Percentiles rank a stretch among this genome's conserved stretches.
Conservation (phyloP, 805 yeast species). For the Wickerhamiella spandovensis region DNA sequence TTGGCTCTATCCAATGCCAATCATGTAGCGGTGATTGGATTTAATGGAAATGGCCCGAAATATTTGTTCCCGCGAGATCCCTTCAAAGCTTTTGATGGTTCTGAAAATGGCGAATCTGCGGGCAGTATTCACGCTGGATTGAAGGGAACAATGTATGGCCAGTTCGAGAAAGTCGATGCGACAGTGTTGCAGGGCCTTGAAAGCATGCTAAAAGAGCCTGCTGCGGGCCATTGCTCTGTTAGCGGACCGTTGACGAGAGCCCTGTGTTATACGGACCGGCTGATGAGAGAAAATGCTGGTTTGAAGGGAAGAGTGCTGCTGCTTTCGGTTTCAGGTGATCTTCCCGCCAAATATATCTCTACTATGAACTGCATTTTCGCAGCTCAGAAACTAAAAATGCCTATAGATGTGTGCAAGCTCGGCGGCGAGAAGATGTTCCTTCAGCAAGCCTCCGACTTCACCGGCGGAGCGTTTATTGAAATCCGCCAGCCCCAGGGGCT, state of each 20-base stretch:
- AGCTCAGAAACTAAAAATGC: slow-evolving; percentile 73
- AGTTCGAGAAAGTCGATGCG: slow-evolving; percentile 69
- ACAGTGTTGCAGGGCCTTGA: slow-evolving; percentile 49
- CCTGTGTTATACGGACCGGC: slow-evolving; percentile 56
- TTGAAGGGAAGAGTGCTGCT: slow-evolving; percentile 55
- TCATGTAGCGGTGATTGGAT: slow-evolving; percentile 66
- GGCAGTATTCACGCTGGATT: not conserved
- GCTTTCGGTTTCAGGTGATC: slow-evolving; percentile 49
- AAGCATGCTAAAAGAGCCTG: slow-evolving; percentile 27
- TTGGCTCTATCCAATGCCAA: slow-evolving; percentile 73
- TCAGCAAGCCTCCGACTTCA: slow-evolving; percentile 93
- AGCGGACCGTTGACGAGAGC: slow-evolving; percentile 56
- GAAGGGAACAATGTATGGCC: slow-evolving; percentile 60
- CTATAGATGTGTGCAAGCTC: slow-evolving; percentile 82
- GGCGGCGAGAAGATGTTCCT: slow-evolving; percentile 63
- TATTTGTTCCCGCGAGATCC: slow-evolving; percentile 47
- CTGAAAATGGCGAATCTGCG: not conserved
- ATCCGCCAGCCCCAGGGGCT: slow-evolving; percentile 61
- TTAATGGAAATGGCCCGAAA: slow-evolving; percentile 55
- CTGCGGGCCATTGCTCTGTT: slow-evolving; percentile 42
- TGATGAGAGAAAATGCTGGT: slow-evolving; percentile 31
- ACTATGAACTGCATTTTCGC: slow-evolving; percentile 94
- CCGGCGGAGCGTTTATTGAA: slow-evolving; percentile 73
- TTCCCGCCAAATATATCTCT: slow-evolving; percentile 72
- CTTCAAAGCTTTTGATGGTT: slow-evolving; percentile 13